Evolutionary conservation across 176 grass and related monocot genomes (phyloP).

Genomic region (Phoenix dactylifera): DNA sequence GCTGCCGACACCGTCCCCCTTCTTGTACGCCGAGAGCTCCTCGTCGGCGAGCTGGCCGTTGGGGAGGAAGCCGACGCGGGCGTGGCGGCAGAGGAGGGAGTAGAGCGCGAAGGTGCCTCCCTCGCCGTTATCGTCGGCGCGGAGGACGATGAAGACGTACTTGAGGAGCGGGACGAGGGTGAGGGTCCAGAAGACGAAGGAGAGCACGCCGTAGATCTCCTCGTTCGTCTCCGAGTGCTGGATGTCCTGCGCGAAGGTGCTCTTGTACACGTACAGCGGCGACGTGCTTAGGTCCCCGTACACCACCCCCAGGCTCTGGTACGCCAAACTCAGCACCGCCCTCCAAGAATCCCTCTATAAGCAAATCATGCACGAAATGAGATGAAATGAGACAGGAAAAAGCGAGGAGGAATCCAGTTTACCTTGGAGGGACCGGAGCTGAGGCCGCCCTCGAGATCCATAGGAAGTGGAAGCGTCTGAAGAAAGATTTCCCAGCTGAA

Average conservation of each 20-base stretch:
- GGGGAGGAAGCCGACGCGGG: slow-evolving; percentile 43
- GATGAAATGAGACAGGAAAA: no score
- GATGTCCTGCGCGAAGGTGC: slow-evolving; percentile 82
- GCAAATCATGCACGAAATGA: no score
- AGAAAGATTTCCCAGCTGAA: no score
- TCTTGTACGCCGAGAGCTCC: slow-evolving; percentile 34
- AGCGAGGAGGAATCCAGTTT: no score
- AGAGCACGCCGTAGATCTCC: slow-evolving; percentile 93
- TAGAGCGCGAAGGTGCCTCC: slow-evolving; percentile 97
- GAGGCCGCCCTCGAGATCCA: no score
- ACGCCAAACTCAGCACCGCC: slow-evolving; percentile 50
- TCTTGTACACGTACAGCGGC: slow-evolving; percentile 86
- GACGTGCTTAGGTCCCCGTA: slow-evolving; percentile 85
- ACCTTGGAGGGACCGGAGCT: no score
- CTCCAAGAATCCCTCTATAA: slow-evolving; percentile 39
- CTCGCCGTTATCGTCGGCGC: slow-evolving; percentile 79
- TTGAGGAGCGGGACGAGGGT: slow-evolving; percentile 76
- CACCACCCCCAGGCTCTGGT: slow-evolving; percentile 86
- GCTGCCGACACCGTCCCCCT: slow-evolving; percentile 13
- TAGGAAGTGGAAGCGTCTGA: no score
- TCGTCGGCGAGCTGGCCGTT: slow-evolving; percentile 41
- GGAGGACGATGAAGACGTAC: slow-evolving; percentile 83
- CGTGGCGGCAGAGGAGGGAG: slow-evolving; percentile 75
- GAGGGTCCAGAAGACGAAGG: slow-evolving; percentile 98
- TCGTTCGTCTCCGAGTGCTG: slow-evolving; percentile 77